Evolutionary conservation across 1,139 yeast genomes (phyloP).

Genomic region (Arxiozyma bovina): DNA sequence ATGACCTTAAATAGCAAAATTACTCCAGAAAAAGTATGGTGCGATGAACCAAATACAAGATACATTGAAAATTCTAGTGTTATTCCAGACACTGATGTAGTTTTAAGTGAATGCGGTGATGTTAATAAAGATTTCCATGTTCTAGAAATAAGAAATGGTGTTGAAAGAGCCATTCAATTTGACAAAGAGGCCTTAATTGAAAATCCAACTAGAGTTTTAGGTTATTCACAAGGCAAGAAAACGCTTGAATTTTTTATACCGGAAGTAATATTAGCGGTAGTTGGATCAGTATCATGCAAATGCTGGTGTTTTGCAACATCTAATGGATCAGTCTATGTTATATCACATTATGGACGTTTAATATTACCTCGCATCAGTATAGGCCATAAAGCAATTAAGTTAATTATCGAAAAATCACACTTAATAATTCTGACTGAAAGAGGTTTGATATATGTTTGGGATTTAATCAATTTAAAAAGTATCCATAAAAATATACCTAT

Average conservation of each 20-base stretch:
- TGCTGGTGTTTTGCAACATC: conserved; percentile 30
- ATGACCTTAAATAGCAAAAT: conserved; percentile 24
- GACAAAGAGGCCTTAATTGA: conserved; percentile 30
- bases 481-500: conserved; percentile 24
- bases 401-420: conserved; percentile 14
- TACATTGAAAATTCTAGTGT: conserved; percentile 22
- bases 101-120: conserved; percentile 23
- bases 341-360: conserved; percentile 22
- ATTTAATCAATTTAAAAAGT: conserved; percentile 14
- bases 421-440: conserved; percentile 26
- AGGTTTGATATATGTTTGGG: conserved; percentile 29
- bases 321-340: conserved; percentile 23
- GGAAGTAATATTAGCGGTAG: conserved; percentile 37
- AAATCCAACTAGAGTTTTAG: conserved; percentile 43
- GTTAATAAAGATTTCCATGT: conserved; percentile 24
- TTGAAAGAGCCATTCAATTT: conserved; percentile 29
- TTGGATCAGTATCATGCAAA: conserved; percentile 24
- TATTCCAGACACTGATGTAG: conserved; percentile 29
- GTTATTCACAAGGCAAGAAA: conserved; percentile 36
- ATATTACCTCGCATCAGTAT: conserved; percentile 23
- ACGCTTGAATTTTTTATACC: conserved; percentile 44
- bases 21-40: conserved; percentile 25
- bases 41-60: conserved; percentile 25
- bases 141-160: conserved; percentile 41
- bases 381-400: conserved; percentile 28